These are phyloP conservation scores for Pyrenochaeta sp. DNA, from an alignment of 2,329 filamentous ascomycete genomes.

Conservation along the genomic window DNA sequence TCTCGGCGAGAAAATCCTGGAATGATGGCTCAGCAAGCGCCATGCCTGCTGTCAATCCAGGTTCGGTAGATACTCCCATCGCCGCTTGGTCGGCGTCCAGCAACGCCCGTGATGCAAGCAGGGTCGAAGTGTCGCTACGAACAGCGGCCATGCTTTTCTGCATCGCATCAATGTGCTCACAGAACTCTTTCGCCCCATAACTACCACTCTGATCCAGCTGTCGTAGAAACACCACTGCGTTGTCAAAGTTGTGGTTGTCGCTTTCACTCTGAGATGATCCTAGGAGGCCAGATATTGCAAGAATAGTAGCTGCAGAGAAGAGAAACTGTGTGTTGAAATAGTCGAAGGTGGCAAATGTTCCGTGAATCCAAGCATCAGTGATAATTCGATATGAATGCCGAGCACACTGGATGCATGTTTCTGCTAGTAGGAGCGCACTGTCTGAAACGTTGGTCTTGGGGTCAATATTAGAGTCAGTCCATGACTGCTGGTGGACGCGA, in stretches of 20 bases:
- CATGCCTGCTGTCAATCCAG: too few species aligned
- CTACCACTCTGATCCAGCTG: slow-evolving; percentile 12
- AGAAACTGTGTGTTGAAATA: slow-evolving; percentile 59
- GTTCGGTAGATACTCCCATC: too few species aligned
- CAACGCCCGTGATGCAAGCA: too few species aligned
- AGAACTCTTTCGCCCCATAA: slow-evolving; percentile 10
- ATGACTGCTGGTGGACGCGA: slow-evolving; percentile 24
- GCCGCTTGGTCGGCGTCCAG: too few species aligned
- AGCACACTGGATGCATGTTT: slow-evolving; percentile 57
- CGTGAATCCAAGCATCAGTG: slow-evolving; percentile 57
- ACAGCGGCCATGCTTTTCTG: too few species aligned
- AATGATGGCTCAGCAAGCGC: too few species aligned
- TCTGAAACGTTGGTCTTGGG: slow-evolving; percentile 22
- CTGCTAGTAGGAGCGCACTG: slow-evolving; percentile 51
- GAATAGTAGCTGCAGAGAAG: slow-evolving; percentile 56
- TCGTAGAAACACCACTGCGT: slow-evolving; percentile 6
- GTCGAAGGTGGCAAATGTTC: slow-evolving; percentile 58
- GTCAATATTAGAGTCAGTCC: slow-evolving; percentile 3
- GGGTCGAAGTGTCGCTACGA: too few species aligned
- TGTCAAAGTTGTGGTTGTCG: not conserved
- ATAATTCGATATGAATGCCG: slow-evolving; percentile 56
- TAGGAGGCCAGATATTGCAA: slow-evolving; percentile 56
- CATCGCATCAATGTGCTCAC: too few species aligned
- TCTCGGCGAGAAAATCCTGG: too few species aligned
- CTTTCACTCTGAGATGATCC: not conserved